These are phyloP conservation scores for Lophiotrema nucula DNA, from an alignment of 495 filamentous ascomycete species.

Conservation along the genomic window DNA sequence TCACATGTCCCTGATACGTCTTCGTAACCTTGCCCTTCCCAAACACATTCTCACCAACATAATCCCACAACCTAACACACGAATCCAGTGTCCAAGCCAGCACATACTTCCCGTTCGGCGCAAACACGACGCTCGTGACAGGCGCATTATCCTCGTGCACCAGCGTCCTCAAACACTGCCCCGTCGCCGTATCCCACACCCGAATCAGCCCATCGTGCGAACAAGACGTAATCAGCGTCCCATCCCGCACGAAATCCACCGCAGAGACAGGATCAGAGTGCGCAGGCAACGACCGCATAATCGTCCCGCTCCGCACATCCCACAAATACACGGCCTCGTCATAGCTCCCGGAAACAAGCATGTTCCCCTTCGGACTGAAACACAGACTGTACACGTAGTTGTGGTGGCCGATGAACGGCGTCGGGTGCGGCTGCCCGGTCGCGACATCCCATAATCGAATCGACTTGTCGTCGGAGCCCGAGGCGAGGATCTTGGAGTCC, in stretches of 20 bases:
- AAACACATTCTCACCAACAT: slow-evolving; percentile 78
- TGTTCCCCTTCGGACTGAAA: slow-evolving; percentile 95
- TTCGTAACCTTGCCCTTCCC: slow-evolving; percentile 84
- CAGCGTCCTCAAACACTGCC: slow-evolving; percentile 90
- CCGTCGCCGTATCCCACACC: slow-evolving; percentile 93
- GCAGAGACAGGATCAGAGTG: slow-evolving; percentile 93
- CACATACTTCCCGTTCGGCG: slow-evolving; percentile 88
- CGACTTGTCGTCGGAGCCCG: slow-evolving; percentile 92
- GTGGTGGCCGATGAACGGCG: slow-evolving; percentile 79
- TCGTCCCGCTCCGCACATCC: slow-evolving; percentile 80
- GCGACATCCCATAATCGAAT: slow-evolving; percentile 88
- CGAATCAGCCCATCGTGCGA: slow-evolving; percentile 87
- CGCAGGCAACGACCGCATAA: slow-evolving; percentile 88
- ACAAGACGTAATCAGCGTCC: slow-evolving; percentile 86
- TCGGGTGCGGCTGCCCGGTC: slow-evolving; percentile 65
- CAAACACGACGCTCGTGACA: slow-evolving; percentile 86
- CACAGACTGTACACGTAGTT: slow-evolving; percentile 93
- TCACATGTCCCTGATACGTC: slow-evolving; percentile 93
- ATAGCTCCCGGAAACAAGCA: slow-evolving; percentile 89
- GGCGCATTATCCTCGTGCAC: slow-evolving; percentile 95
- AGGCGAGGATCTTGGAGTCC: slow-evolving; percentile 79
- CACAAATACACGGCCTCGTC: slow-evolving; percentile 96
- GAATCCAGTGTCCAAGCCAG: slow-evolving; percentile 89
- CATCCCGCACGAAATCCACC: slow-evolving; percentile 88
- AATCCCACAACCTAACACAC: slow-evolving; percentile 90